Evolutionary conservation across 225 moss, liverwort and hornwort genomes (phyloP).

Genomic region (Bryum argenteum): DNA sequence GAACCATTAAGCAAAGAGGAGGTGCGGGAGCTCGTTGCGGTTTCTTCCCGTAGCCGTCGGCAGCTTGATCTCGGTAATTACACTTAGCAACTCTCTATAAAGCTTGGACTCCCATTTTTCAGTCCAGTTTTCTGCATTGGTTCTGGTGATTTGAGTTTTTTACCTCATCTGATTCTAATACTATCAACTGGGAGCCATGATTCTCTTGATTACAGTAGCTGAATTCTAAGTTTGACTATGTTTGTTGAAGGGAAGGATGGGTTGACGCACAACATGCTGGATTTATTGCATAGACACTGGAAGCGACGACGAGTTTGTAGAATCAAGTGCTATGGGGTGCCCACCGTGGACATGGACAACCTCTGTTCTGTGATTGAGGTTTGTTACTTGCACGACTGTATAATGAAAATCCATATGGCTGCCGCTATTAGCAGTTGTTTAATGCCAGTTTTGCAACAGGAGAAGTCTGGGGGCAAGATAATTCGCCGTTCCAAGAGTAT

Average conservation of each 20-base stretch:
- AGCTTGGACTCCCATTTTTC: not conserved
- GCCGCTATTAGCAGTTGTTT: conserved; percentile 26
- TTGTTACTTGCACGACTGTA: not conserved
- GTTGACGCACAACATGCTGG: conserved; percentile 98
- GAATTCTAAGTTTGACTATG: conserved; percentile 27
- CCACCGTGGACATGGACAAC: conserved; percentile 92
- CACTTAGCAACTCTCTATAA: not conserved
- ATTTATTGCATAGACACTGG: conserved; percentile 89
- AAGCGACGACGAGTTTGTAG: conserved; percentile 86
- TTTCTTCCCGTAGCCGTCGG: conserved; percentile 56
- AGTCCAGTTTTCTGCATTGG: too few species aligned
- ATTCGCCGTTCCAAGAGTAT: conserved; percentile 77
- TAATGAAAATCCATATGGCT: not conserved
- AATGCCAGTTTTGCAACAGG: conserved; percentile 57
- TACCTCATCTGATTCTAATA: too few species aligned
- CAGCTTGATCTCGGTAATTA: conserved; percentile 80
- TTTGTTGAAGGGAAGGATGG: conserved; percentile 84
- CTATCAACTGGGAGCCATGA: too few species aligned
- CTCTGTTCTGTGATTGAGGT: conserved; percentile 87
- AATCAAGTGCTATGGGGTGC: conserved; percentile 93
- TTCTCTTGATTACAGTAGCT: not conserved
- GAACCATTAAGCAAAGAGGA: conserved; percentile 66
- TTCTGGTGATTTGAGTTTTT: too few species aligned
- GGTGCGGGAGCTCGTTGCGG: conserved; percentile 60
- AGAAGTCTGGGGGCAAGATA: conserved; percentile 80